phyloP scores from a whole-genome alignment of 805 yeast genomes.

The Yarrowia sp. region DNA sequence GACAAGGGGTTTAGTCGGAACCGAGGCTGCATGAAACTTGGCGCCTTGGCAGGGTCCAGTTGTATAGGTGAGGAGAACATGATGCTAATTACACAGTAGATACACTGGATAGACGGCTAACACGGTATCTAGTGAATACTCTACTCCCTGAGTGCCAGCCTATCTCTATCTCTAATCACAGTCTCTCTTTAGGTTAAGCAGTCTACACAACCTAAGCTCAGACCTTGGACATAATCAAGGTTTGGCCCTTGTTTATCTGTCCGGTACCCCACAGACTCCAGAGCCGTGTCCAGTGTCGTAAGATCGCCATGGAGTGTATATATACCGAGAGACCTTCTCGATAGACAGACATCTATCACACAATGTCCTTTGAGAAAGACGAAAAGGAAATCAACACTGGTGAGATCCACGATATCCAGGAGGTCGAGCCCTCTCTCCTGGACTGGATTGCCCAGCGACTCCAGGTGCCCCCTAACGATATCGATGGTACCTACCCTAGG shows the following conservation, averaged over 20 bases:
- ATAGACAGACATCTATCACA: not conserved
- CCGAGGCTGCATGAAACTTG: not conserved
- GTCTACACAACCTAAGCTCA: not conserved
- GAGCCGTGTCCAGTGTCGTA: not conserved
- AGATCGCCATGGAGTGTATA: not conserved
- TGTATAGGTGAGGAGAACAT: too few species aligned
- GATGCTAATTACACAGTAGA: too few species aligned
- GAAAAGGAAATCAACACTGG: conserved; percentile 16
- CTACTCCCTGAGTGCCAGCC: too few species aligned
- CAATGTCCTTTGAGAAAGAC: conserved; percentile 21
- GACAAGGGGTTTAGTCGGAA: not conserved
- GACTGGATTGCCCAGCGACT: conserved; percentile 21
- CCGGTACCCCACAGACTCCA: conserved; percentile 3
- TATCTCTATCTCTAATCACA: too few species aligned
- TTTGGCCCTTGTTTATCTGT: not conserved
- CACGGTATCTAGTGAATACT: too few species aligned
- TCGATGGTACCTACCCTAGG: conserved; percentile 20
- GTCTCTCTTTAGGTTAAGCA: too few species aligned
- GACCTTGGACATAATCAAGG: not conserved
- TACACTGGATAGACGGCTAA: too few species aligned
- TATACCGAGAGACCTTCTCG: not conserved
- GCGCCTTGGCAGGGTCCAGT: not conserved
- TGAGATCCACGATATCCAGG: conserved; percentile 16
- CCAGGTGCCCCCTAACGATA: not conserved
- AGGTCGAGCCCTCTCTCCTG: not conserved